A percentile compares a stretch with the other conserved stretches of the same genome.
Evolutionary conservation across 179 eudicot genomes (phyloP).

Genomic region (Nepenthes alata): DNA sequence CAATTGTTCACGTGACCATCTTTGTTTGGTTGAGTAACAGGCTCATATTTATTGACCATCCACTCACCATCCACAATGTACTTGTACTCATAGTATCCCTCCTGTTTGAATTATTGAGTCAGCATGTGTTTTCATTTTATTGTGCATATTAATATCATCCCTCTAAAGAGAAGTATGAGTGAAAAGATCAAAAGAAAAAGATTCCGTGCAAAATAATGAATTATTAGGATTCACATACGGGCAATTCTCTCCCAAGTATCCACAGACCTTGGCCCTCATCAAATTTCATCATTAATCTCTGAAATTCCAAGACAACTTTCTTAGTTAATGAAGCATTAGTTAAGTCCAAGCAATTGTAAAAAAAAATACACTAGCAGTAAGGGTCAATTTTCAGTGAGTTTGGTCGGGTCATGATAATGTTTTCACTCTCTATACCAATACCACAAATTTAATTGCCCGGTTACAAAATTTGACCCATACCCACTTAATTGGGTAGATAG

Average conservation of each 20-base stretch:
- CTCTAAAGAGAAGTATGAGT: neutral
- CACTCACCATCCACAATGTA: conserved; percentile 83
- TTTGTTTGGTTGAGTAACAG: conserved; percentile 40
- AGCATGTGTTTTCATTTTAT: neutral
- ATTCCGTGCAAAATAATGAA: no score
- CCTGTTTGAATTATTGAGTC: conserved; percentile 31
- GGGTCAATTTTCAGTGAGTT: no score
- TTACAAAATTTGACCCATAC: no score
- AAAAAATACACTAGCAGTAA: no score
- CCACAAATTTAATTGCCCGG: no score
- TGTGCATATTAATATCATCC: no score
- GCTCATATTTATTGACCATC: conserved; percentile 58
- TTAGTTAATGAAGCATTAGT: neutral
- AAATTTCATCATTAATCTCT: conserved; percentile 61
- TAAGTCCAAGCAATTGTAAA: neutral
- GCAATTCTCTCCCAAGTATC: conserved; percentile 69
- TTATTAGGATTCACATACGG: conserved; percentile 33
- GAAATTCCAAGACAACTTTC: conserved; percentile 4
- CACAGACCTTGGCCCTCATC: conserved; percentile 44
- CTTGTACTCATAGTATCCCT: conserved; percentile 85
- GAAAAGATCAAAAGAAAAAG: no score
- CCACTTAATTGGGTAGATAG: no score
- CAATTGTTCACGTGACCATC: conserved; percentile 91
- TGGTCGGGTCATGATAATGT: no score
- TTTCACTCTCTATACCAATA: no score